Evolutionary conservation across 2,329 filamentous ascomycete species (phyloP).

Genomic region (Colletotrichum truncatum): DNA sequence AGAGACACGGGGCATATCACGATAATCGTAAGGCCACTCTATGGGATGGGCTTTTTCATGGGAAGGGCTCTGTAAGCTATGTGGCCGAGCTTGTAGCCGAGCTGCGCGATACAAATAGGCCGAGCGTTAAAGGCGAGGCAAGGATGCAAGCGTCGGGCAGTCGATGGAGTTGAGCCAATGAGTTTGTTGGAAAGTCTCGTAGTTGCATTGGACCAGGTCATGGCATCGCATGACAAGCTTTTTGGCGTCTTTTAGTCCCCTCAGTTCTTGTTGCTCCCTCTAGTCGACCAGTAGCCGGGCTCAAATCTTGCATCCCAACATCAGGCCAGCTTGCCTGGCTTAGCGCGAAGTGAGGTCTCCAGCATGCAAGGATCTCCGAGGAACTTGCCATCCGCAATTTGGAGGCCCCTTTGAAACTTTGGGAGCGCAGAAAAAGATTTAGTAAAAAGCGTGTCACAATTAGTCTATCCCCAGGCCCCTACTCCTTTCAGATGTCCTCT

Average conservation of each 20-base stretch:
- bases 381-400: neutral
- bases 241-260: neutral
- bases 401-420: neutral
- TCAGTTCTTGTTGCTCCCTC: neutral
- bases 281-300: neutral
- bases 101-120: neutral
- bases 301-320: neutral
- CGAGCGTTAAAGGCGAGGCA: slow-evolving; percentile 9
- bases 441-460: too few relatives aligned
- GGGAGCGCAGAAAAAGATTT: neutral
- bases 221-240: slow-evolving; percentile 11
- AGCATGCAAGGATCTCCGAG: neutral
- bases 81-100: neutral
- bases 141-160: neutral
- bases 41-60: neutral
- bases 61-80: neutral
- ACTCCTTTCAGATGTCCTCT: too few relatives aligned
- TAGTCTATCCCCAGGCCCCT: too few relatives aligned
- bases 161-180: neutral
- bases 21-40: slow-evolving; percentile 18
- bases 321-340: neutral
- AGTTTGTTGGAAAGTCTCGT: neutral
- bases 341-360: neutral
- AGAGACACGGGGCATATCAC: neutral
- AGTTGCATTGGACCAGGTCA: neutral